These are phyloP conservation scores for Globisporangium sylvaticum DNA, from an alignment of 352 stramenopile genomes.

Conservation along the genomic window DNA sequence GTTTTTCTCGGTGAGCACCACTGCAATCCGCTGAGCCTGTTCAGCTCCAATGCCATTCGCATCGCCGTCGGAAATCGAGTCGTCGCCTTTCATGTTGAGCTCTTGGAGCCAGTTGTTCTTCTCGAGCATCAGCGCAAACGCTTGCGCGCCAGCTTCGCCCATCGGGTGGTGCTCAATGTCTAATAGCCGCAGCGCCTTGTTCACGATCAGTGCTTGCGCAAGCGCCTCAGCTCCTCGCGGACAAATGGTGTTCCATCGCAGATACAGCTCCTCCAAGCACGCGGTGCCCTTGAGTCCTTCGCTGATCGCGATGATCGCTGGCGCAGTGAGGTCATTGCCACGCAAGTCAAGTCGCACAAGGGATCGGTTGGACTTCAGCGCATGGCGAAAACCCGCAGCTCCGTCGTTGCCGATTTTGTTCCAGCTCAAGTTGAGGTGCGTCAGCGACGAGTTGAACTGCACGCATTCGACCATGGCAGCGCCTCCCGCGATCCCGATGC, in stretches of 20 bases:
- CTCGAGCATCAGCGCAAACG: slow-evolving; percentile 61
- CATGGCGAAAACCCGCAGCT: slow-evolving; percentile 35
- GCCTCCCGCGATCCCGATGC: slow-evolving; percentile 39
- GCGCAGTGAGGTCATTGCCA: slow-evolving; percentile 53
- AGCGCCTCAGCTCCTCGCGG: slow-evolving; percentile 50
- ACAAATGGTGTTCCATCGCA: slow-evolving; percentile 74
- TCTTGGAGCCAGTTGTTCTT: slow-evolving; percentile 47
- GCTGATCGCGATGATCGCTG: slow-evolving; percentile 50
- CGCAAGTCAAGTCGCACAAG: slow-evolving; percentile 62
- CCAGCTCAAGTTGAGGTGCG: slow-evolving; percentile 74
- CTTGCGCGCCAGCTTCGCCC: slow-evolving; percentile 39
- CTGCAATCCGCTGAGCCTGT: slow-evolving; percentile 38
- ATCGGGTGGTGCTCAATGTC: slow-evolving; percentile 81
- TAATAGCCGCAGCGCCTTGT: slow-evolving; percentile 56
- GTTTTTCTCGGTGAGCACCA: slow-evolving; percentile 42
- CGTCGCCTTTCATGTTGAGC: slow-evolving; percentile 66
- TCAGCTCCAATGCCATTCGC: slow-evolving; percentile 43
- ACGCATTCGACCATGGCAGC: slow-evolving; percentile 58
- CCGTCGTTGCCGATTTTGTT: slow-evolving; percentile 65
- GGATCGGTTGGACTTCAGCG: slow-evolving; percentile 40
- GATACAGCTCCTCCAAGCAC: slow-evolving; percentile 55
- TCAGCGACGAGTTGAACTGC: slow-evolving; percentile 52
- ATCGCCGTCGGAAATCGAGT: slow-evolving; percentile 45
- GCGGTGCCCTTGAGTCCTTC: slow-evolving; percentile 46
- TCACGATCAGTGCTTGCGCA: slow-evolving; percentile 41